Percentiles rank a stretch among this genome's conserved stretches.
phyloP scores from a whole-genome alignment of 306 rosid genomes.

The Vigna angularis region DNA sequence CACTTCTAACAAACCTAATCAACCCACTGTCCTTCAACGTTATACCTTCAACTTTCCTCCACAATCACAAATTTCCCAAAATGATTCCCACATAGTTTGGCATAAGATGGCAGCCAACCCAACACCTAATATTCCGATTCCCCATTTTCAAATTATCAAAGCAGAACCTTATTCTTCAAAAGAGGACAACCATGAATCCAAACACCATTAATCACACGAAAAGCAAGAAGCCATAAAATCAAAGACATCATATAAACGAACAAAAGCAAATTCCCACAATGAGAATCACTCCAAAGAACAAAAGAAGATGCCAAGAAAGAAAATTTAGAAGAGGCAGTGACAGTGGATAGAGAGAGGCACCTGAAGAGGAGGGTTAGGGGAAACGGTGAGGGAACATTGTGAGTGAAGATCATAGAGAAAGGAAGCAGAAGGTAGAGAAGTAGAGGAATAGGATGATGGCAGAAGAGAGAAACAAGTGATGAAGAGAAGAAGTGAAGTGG shows the following conservation, averaged over 20 bases:
- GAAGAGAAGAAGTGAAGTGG: slow-evolving; percentile 46
- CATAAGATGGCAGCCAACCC: not conserved
- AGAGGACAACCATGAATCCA: slow-evolving; percentile 18
- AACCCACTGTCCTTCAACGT: slow-evolving; percentile 23
- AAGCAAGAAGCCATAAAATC: slow-evolving; percentile 4
- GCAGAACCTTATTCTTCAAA: slow-evolving; percentile 35
- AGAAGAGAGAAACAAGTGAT: slow-evolving; percentile 43
- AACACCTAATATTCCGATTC: slow-evolving; percentile 41
- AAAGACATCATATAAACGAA: slow-evolving; percentile 32
- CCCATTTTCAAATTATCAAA: slow-evolving; percentile 33
- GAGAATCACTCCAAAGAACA: not conserved
- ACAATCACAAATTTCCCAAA: slow-evolving; percentile 17
- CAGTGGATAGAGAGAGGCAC: slow-evolving; percentile 37
- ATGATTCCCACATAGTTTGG: slow-evolving; percentile 15
- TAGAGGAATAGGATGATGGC: slow-evolving; percentile 39
- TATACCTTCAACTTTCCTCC: slow-evolving; percentile 29
- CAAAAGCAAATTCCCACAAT: slow-evolving; percentile 11
- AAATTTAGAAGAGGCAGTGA: slow-evolving; percentile 7
- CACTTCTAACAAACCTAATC: not conserved
- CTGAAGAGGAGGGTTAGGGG: slow-evolving; percentile 67
- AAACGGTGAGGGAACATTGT: slow-evolving; percentile 62
- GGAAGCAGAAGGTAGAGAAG: slow-evolving; percentile 43
- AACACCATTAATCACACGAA: slow-evolving; percentile 25
- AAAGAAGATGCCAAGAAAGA: not conserved
- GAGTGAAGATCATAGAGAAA: slow-evolving; percentile 63